Evolutionary conservation across 169 alveolate genomes (phyloP).

Genomic region (Theileria orientalis): DNA sequence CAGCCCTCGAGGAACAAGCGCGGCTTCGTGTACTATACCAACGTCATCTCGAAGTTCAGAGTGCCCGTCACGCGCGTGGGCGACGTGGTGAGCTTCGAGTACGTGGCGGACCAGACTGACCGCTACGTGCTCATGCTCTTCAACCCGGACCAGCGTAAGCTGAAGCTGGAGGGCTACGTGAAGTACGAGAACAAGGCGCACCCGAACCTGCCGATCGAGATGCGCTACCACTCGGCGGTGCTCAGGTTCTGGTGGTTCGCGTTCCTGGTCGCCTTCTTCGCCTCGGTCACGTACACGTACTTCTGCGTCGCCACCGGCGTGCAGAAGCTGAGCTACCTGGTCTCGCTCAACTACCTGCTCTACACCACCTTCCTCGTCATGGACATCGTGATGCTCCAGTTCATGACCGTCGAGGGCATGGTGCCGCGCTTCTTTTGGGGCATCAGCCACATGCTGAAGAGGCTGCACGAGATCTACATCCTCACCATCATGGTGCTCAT

Average conservation of each 20-base stretch:
- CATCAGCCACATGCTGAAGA: constrained; percentile 30
- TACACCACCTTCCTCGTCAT: constrained; percentile 30
- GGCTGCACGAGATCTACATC: constrained; percentile 54
- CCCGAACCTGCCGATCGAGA: constrained; percentile 44
- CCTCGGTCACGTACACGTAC: constrained; percentile 6
- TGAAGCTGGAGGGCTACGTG: constrained; percentile 37
- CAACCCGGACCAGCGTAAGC: constrained; percentile 54
- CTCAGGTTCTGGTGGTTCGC: constrained; percentile 32
- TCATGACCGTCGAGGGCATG: constrained; percentile 13
- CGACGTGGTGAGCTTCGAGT: constrained; percentile 4
- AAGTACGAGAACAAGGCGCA: constrained; percentile 30
- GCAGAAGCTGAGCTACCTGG: constrained; percentile 28
- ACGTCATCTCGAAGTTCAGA: constrained; percentile 34
- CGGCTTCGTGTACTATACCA: constrained; percentile 23
- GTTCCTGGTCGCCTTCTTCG: constrained; percentile 1
- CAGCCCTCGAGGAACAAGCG: constrained; percentile 40
- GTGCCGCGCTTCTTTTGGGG: constrained; percentile 39
- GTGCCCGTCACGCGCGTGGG: constrained; percentile 45
- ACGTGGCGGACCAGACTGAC: constrained; percentile 28
- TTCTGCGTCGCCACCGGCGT: background rate
- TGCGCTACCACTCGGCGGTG: constrained; percentile 32
- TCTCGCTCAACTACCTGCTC: constrained; percentile 43
- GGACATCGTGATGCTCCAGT: constrained; percentile 21
- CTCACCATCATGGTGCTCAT: constrained; percentile 29
- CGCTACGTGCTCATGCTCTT: constrained; percentile 36